phyloP scores from a whole-genome alignment of 1,284 basidiomycete species.

The Grifola frondosa region DNA sequence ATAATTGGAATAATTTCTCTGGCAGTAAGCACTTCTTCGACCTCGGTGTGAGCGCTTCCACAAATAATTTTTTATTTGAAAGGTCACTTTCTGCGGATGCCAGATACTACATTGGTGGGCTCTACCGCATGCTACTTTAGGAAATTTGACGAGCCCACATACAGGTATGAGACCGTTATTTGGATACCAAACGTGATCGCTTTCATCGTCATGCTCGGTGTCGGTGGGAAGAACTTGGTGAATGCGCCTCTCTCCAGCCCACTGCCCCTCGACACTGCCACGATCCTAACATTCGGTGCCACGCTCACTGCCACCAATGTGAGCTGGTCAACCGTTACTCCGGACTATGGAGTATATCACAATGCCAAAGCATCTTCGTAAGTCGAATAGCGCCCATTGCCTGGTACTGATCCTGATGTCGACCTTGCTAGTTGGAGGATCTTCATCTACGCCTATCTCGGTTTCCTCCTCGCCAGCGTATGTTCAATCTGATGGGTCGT shows the following conservation, averaged over 20 bases:
- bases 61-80: constrained; percentile 14
- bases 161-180: constrained; percentile 53
- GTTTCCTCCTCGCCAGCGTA: constrained; percentile 59
- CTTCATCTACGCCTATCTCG: constrained; percentile 56
- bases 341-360: constrained; percentile 62
- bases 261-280: constrained; percentile 27
- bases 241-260: constrained; percentile 27
- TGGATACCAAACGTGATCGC: constrained; percentile 70
- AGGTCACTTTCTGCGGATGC: constrained; percentile 59
- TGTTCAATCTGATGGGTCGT: constrained; percentile 18
- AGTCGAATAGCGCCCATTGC: too few relatives aligned
- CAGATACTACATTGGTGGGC: constrained; percentile 55
- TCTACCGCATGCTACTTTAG: too few relatives aligned
- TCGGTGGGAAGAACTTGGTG: constrained; percentile 50
- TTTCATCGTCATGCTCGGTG: constrained; percentile 63
- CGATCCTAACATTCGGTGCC: constrained; percentile 35
- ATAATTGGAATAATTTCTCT: constrained; percentile 73
- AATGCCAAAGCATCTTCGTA: constrained; percentile 49
- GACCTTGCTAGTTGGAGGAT: constrained; percentile 18
- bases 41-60: not conserved
- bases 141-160: not conserved
- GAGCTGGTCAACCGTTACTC: constrained; percentile 53
- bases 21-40: constrained; percentile 39
- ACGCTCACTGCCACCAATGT: constrained; percentile 45
- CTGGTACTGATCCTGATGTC: too few relatives aligned